Conservation (phyloP, 2,329 filamentous ascomycete species). For the Grosmannia huntii region DNA sequence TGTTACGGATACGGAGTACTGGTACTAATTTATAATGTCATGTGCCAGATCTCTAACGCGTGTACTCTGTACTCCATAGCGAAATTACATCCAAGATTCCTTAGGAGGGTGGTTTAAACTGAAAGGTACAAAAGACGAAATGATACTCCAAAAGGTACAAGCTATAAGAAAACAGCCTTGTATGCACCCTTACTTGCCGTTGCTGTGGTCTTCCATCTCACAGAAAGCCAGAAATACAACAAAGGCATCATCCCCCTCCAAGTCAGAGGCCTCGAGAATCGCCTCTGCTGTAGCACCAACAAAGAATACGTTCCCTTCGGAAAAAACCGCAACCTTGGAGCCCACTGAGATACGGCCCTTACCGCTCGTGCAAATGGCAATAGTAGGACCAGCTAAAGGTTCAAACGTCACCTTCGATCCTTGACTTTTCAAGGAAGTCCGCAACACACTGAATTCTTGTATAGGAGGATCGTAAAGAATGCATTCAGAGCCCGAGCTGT, state of each 20-base stretch:
- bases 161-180: neutral
- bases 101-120: neutral
- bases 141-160: neutral
- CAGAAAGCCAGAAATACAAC: slow-evolving; percentile 91
- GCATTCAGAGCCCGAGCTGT: slow-evolving; percentile 60
- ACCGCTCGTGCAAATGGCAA: slow-evolving; percentile 81
- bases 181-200: slow-evolving; percentile 14
- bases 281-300: slow-evolving; percentile 81
- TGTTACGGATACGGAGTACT: no score
- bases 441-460: slow-evolving; percentile 86
- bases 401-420: slow-evolving; percentile 83
- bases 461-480: slow-evolving; percentile 90
- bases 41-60: no score
- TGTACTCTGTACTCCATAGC: no score
- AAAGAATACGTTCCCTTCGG: slow-evolving; percentile 65
- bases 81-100: neutral
- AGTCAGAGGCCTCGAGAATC: slow-evolving; percentile 54
- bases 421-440: slow-evolving; percentile 56
- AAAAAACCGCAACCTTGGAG: slow-evolving; percentile 61
- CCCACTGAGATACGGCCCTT: slow-evolving; percentile 77
- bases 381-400: slow-evolving; percentile 73
- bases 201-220: slow-evolving; percentile 50
- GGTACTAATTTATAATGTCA: no score
- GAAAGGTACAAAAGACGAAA: neutral
- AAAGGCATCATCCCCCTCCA: slow-evolving; percentile 52